A percentile compares a stretch with the other conserved stretches of the same genome.
These are phyloP conservation scores for Apiospora aurea DNA, from an alignment of 2,329 filamentous ascomycete species.

Conservation along the genomic window DNA sequence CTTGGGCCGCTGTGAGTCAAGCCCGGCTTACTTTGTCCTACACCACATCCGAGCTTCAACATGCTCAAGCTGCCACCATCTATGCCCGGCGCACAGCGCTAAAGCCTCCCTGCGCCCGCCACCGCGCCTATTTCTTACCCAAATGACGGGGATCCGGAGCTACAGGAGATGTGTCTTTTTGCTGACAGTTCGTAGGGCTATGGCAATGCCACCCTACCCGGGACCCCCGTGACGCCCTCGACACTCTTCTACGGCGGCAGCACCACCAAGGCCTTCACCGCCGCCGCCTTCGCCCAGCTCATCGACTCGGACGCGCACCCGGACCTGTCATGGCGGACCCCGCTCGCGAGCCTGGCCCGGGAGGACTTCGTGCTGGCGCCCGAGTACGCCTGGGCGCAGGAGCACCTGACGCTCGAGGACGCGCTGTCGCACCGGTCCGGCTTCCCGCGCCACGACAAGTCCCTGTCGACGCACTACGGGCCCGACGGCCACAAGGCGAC, in stretches of 20 bases:
- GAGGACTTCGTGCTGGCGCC: conserved; percentile 56
- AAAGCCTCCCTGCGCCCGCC: background rate
- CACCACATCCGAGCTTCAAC: background rate
- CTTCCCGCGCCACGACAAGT: conserved; percentile 51
- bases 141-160: background rate
- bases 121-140: background rate
- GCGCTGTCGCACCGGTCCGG: conserved; percentile 59
- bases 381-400: conserved; percentile 47
- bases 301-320: conserved; percentile 51
- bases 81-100: background rate
- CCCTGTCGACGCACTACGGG: conserved; percentile 39
- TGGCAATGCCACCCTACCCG: conserved; percentile 47
- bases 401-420: conserved; percentile 60
- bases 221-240: conserved; percentile 48
- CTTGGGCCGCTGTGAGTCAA: conserved; percentile 46
- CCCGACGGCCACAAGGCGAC: conserved; percentile 42
- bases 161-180: background rate
- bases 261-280: conserved; percentile 62
- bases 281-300: conserved; percentile 55
- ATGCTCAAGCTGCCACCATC: background rate
- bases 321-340: conserved; percentile 53
- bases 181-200: conserved; percentile 47
- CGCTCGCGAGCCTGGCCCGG: conserved; percentile 53
- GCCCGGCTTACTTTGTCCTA: background rate
- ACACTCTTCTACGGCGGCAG: conserved; percentile 62